A percentile compares a stretch with the other conserved stretches of the same genome.
Conservation (phyloP, 208 protist genomes). For the Acanthamoeba lenticulata region DNA sequence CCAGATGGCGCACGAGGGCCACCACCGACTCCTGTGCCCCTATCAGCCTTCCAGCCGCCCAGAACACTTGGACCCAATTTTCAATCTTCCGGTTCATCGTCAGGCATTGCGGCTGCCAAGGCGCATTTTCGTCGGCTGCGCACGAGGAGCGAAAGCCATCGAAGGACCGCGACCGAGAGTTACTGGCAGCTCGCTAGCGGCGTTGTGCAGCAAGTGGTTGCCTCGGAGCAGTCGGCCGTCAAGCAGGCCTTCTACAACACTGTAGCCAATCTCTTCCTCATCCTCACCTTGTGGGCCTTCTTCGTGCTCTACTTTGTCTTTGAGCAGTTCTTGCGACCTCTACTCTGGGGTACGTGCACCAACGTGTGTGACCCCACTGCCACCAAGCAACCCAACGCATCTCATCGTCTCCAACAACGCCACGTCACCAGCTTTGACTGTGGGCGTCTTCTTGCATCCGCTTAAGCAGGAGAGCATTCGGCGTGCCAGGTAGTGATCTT, state of each 20-base stretch:
- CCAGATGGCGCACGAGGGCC: no score
- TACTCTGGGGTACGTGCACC: slow-evolving; percentile 22
- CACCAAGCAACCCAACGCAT: background rate
- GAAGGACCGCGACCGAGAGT: background rate
- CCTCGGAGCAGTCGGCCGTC: background rate
- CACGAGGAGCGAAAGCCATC: background rate
- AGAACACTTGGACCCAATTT: no score
- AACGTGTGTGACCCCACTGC: no score
- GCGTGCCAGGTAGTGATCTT: background rate
- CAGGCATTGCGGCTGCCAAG: background rate
- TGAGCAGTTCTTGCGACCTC: slow-evolving; percentile 35
- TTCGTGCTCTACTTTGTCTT: slow-evolving; percentile 59
- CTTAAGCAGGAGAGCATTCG: slow-evolving; percentile 31
- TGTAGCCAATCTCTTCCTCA: slow-evolving; percentile 28
- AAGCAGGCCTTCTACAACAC: slow-evolving; percentile 65
- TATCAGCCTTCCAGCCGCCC: no score
- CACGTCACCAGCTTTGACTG: background rate
- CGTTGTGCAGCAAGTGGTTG: slow-evolving; percentile 16
- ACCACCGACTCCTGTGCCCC: no score
- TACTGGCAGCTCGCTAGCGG: slow-evolving; percentile 1
- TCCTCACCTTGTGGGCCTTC: slow-evolving; percentile 46
- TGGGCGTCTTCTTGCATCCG: slow-evolving; percentile 29
- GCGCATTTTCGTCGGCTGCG: background rate
- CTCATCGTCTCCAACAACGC: no score
- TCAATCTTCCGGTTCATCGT: no score